A percentile compares a stretch with the other conserved stretches of the same genome.
These are phyloP conservation scores for Eragrostis curvula DNA, from an alignment of 176 grass and related monocot genomes.

Conservation along the genomic window DNA sequence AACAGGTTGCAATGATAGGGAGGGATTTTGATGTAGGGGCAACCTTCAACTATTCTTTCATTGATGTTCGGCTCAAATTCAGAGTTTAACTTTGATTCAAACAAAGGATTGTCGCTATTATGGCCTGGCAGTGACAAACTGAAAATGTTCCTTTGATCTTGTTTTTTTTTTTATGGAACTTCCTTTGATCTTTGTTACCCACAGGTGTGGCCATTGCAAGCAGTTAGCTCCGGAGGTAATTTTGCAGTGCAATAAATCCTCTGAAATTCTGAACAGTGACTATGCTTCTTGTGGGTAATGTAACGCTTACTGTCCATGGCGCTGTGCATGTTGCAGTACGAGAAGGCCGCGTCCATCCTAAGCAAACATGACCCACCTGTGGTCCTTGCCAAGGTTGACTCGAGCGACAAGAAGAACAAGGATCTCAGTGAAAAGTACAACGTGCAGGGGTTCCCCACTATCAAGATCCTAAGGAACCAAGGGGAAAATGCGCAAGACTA, in stretches of 20 bases:
- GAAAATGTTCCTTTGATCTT: not conserved
- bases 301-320: not conserved
- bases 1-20: not conserved
- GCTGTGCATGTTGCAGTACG: conserved; percentile 29
- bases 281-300: not conserved
- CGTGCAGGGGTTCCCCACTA: conserved; percentile 54
- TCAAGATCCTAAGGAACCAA: conserved; percentile 56
- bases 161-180: too few relatives aligned
- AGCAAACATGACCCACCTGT: conserved; percentile 53
- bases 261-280: not conserved
- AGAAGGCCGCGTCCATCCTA: conserved; percentile 62
- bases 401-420: conserved; percentile 50
- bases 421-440: conserved; percentile 44
- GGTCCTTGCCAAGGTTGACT: conserved; percentile 64
- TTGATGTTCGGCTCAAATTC: not conserved
- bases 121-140: not conserved
- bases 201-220: conserved; percentile 75
- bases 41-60: not conserved
- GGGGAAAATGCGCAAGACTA: conserved; percentile 46
- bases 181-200: not conserved
- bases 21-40: not conserved
- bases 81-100: not conserved
- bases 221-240: conserved; percentile 68
- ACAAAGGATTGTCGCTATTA: not conserved
- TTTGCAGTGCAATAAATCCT: not conserved